phyloP scores from a whole-genome alignment of 495 filamentous ascomycete species.

The Amphirosellinia nigrospora region DNA sequence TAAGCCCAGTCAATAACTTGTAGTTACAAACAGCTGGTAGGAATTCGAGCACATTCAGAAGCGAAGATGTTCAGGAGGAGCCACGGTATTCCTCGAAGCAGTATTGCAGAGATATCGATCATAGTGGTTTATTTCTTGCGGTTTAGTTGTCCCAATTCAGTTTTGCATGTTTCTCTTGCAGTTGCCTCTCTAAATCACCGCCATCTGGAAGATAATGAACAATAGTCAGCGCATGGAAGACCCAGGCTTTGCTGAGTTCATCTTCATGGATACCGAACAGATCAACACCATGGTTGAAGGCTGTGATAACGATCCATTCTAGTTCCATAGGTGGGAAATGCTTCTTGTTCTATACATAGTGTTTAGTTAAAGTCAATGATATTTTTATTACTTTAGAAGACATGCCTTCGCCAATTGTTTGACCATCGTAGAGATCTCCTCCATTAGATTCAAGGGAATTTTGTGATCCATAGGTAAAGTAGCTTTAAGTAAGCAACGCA shows the following conservation, averaged over 20 bases:
- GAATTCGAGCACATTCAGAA: neutral
- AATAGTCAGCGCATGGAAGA: slow-evolving; percentile 66
- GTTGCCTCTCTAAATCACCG: slow-evolving; percentile 54
- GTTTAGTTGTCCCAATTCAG: slow-evolving; percentile 51
- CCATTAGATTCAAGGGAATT: slow-evolving; percentile 60
- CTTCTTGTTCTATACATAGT: slow-evolving; percentile 46
- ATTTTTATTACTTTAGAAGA: neutral
- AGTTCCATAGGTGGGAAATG: slow-evolving; percentile 74
- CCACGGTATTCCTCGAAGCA: neutral
- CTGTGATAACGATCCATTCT: slow-evolving; percentile 73
- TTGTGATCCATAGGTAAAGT: slow-evolving; percentile 56
- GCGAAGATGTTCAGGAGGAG: neutral
- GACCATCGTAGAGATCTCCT: slow-evolving; percentile 60
- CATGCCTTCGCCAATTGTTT: slow-evolving; percentile 49
- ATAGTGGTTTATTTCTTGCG: neutral
- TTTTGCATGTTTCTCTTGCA: slow-evolving; percentile 60
- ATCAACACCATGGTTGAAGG: slow-evolving; percentile 81
- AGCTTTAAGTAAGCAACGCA: slow-evolving; percentile 73
- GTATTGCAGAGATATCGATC: neutral
- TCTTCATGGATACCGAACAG: slow-evolving; percentile 65
- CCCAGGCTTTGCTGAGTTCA: slow-evolving; percentile 67
- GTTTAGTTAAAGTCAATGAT: slow-evolving; percentile 1
- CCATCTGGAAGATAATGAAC: slow-evolving; percentile 62
- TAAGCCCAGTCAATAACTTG: neutral
- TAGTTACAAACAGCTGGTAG: neutral